Evolutionary conservation across 352 stramenopile genomes (phyloP), one percentile per base, ranked within the genome.

Genomic region (Halophytophthora batemanensis): DNA sequence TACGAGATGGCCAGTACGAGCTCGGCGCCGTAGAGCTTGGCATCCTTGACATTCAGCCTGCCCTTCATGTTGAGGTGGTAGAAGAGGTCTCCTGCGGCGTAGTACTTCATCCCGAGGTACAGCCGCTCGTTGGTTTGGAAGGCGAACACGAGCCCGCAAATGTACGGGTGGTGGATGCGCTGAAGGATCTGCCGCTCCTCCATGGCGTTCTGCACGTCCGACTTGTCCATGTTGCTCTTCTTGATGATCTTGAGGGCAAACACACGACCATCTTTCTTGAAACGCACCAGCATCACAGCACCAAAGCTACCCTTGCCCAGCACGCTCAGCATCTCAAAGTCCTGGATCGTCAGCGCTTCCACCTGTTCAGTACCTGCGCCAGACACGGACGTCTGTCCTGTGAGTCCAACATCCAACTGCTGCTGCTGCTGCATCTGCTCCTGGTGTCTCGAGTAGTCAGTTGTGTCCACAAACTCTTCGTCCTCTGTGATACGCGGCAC

Each of bases 221-320:
- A 67, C 25, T 77, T 74, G 55, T 93, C 85, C 85, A 95, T 95
- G 47, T 87, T 87, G 29, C 66, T 87, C 62, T 95, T 95, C 55
- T 93, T 92, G 64, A 95, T 87, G 49, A 95, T 95, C 66, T 95
- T 95, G 52, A 95, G 71, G 42, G 85, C 85, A 35, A 95, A 95
- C 22, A 95, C 78, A 44, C 85, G 78, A 0, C 82, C 82, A 35
- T 95, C 85, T 50, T 93, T 88, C 63, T 93, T 93, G 66, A 93
- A 95, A 0, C 85, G 85, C 28, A 95, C 85, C 2, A 95, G 72
- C 82, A 95, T 95, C 11, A 95, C 85, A 23, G 85, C 85, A 12
- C 82, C 85, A 55, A 95, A 95, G 54, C 81, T 93, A 8, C 85
- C 85, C 50, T 91, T 91, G 18, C 85, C 85, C 1, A 95, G 53